These are phyloP conservation scores for Neurospora tetraspora DNA, from an alignment of 495 filamentous ascomycete genomes.

Conservation along the genomic window DNA sequence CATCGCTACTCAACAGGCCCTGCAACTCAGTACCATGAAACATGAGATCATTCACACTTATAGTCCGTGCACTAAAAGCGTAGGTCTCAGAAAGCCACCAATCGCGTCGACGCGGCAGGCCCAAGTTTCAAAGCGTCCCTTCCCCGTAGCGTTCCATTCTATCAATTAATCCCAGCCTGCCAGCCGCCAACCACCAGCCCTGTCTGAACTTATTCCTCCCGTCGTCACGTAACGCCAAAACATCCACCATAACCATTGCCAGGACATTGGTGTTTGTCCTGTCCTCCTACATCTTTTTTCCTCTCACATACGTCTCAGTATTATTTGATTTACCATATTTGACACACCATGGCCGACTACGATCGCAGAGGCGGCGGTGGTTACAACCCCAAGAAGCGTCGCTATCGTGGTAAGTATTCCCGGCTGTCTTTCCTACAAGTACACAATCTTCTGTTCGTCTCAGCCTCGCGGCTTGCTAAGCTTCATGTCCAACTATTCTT, in stretches of 20 bases:
- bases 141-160: not conserved
- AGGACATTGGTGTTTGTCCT: not conserved
- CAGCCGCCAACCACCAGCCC: not conserved
- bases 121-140: not conserved
- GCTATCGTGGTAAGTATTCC: constrained; percentile 36
- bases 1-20: not conserved
- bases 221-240: not conserved
- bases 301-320: not conserved
- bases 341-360: constrained; percentile 57
- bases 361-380: constrained; percentile 54
- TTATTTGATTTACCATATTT: not conserved
- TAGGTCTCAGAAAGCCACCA: not conserved
- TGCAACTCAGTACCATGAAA: not conserved
- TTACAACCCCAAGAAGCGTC: constrained; percentile 54
- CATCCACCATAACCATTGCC: not conserved
- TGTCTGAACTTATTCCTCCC: not conserved
- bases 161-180: not conserved
- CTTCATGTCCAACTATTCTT: not conserved
- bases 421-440: not conserved
- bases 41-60: not conserved
- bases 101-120: not conserved
- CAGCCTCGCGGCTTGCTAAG: not conserved
- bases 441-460: not conserved
- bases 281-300: not conserved
- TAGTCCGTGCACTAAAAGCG: not conserved